Evolutionary conservation across 345 rosid species (phyloP), one percentile per base, ranked within the genome.

Genomic region (Melaleuca quinquenervia): DNA sequence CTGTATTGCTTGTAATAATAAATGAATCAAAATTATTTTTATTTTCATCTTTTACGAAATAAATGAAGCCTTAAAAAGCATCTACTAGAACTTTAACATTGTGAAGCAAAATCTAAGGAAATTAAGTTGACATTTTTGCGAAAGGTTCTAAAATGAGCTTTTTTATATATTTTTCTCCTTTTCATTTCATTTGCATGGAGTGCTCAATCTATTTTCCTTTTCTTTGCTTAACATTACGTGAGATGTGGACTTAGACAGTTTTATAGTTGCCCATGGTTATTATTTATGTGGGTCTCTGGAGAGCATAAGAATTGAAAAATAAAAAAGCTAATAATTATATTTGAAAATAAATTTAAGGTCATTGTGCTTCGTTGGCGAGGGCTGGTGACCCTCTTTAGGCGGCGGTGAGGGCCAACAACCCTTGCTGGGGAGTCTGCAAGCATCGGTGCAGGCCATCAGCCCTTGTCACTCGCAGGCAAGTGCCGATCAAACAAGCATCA

Each of bases 81-180:
- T 53, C 10, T 53, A 2, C 56, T 18, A 53, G 21, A 53, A 9
- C 0, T 53, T 53, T 53, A 53, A 53, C 26, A 53, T 53, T 53
- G 56, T 9, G 24, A 53, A 20, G 24, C 0, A 9, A 53, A 53
- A 53, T 20, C 2, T 0, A 0, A 53, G 0, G 1, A 52, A 53
- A 3, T 53, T 20, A 53, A 53, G 56, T 53, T 18, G 8, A 18
- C 8, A 20, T 53, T 7, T 53, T 20, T 53, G 56, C 56, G 20
- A 20, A 53, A 49, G 27, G 27, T 55, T 55, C 5, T 29, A 1
- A 56, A 56, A 56, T 56, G 13, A 56, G 29, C 15, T 55, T 3
- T 55, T 24, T 55, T 9, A 55, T 55, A 9, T 55, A 55, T 4
- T 24, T 24, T 56, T 10, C 27, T 56, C 27, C 14, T 24, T 56